Percentiles rank a stretch among this genome's conserved stretches.
These are phyloP conservation scores for Saururus chinensis DNA, from an alignment of 164 flowering plant genomes.

Conservation along the genomic window DNA sequence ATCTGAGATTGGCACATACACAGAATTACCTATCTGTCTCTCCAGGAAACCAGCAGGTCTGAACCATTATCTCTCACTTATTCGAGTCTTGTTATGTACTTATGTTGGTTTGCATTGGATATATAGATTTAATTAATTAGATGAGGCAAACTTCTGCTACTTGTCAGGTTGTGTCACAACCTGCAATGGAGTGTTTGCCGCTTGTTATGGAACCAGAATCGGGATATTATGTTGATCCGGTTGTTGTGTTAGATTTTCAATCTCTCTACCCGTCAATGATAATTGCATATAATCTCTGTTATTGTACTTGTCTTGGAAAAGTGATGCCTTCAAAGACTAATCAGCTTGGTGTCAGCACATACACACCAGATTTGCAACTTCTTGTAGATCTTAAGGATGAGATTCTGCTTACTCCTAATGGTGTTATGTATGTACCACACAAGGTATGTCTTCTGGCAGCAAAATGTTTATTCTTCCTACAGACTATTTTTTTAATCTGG, in stretches of 20 bases:
- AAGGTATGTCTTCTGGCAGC: constrained; percentile 26
- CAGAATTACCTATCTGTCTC: constrained; percentile 90
- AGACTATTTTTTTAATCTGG: neutral
- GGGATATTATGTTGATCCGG: constrained; percentile 90
- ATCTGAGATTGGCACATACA: constrained; percentile 81
- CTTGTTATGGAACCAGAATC: constrained; percentile 99
- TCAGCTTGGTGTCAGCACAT: constrained; percentile 75
- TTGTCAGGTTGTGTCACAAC: constrained; percentile 84
- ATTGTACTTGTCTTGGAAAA: constrained; percentile 89
- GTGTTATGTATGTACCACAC: constrained; percentile 82
- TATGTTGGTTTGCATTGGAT: neutral
- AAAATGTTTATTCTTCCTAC: neutral
- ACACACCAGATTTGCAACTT: constrained; percentile 40
- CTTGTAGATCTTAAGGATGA: constrained; percentile 39
- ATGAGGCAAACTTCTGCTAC: neutral
- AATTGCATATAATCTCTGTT: constrained; percentile 95
- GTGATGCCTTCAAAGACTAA: constrained; percentile 48
- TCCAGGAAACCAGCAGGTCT: constrained; percentile 82
- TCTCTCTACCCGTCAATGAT: constrained; percentile 98
- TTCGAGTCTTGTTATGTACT: neutral
- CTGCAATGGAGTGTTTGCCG: constrained; percentile 98
- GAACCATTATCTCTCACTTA: neutral
- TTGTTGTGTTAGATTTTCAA: constrained; percentile 92
- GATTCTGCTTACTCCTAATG: constrained; percentile 73
- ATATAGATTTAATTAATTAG: neutral